Percentiles rank a stretch among this genome's conserved stretches.
phyloP scores from a whole-genome alignment of 2,329 filamentous ascomycete genomes.

The Aspergillus luchuensis region DNA sequence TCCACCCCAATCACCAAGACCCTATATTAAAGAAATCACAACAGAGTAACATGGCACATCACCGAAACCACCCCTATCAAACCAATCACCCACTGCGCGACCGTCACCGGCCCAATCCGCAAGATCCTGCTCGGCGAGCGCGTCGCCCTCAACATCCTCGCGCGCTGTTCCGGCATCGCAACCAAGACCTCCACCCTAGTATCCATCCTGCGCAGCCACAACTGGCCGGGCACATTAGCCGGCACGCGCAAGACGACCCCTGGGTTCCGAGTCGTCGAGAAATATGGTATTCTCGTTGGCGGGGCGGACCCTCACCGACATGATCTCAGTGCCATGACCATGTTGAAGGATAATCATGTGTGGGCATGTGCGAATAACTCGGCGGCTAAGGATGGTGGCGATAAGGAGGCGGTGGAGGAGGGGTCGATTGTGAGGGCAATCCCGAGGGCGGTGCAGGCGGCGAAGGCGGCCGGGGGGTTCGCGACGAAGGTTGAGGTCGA shows the following conservation, averaged over 20 bases:
- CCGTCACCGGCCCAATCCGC: constrained; percentile 80
- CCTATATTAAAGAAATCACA: neutral
- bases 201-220: constrained; percentile 57
- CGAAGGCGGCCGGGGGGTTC: constrained; percentile 83
- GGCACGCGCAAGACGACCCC: constrained; percentile 97
- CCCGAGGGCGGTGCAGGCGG: constrained; percentile 78
- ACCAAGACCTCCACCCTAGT: constrained; percentile 58
- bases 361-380: constrained; percentile 71
- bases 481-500: constrained; percentile 95
- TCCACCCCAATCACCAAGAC: neutral
- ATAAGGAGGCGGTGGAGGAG: constrained; percentile 19
- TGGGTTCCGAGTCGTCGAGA: constrained; percentile 92
- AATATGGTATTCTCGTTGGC: constrained; percentile 95
- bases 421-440: constrained; percentile 63
- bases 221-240: constrained; percentile 82
- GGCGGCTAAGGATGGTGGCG: constrained; percentile 20
- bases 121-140: constrained; percentile 87
- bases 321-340: constrained; percentile 91
- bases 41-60: constrained; percentile 79
- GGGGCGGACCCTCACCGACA: constrained; percentile 90
- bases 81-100: constrained; percentile 66
- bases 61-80: constrained; percentile 72
- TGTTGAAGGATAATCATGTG: constrained; percentile 99
- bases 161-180: constrained; percentile 88
- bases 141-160: constrained; percentile 86